A percentile compares a stretch with the other conserved stretches of the same genome.
phyloP scores from a whole-genome alignment of 106 monocot genomes.

The Phalaenopsis aphrodite region DNA sequence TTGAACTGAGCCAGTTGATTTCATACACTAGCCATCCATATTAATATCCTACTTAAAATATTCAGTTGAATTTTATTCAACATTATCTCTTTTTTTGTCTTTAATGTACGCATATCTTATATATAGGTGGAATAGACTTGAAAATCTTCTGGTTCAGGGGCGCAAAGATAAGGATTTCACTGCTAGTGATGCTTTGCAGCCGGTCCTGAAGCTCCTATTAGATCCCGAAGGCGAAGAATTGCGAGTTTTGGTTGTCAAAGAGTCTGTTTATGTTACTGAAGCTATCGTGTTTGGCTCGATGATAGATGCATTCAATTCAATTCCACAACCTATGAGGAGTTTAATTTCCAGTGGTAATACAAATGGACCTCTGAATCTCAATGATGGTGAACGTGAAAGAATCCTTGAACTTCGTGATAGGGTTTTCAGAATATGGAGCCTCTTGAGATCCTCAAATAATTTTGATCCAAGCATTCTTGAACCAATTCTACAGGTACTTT shows the following conservation, averaged over 20 bases:
- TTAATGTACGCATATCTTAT: constrained; percentile 10
- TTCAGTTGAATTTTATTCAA: background rate
- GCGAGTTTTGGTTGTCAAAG: constrained; percentile 77
- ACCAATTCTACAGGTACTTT: constrained; percentile 83
- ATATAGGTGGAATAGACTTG: constrained; percentile 98
- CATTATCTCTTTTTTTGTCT: background rate
- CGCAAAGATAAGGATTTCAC: constrained; percentile 89
- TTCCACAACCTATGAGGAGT: constrained; percentile 60
- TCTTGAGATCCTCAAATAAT: constrained; percentile 75
- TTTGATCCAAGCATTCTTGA: constrained; percentile 88
- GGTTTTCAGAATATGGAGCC: constrained; percentile 80
- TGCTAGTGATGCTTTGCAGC: constrained; percentile 88
- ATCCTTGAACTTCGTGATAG: constrained; percentile 78
- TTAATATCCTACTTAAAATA: constrained; percentile 2
- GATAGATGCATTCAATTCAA: constrained; percentile 69
- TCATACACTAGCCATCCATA: background rate
- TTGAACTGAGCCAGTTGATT: background rate
- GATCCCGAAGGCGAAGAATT: constrained; percentile 84
- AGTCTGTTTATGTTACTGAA: constrained; percentile 85
- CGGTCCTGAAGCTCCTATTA: constrained; percentile 79
- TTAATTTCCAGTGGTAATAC: constrained; percentile 41
- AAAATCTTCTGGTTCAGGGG: constrained; percentile 97
- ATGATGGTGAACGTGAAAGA: constrained; percentile 50
- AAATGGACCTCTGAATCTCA: constrained; percentile 51
- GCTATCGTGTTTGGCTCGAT: constrained; percentile 64